These are phyloP conservation scores for Acacia crassicarpa DNA, from an alignment of 306 rosid genomes.

Conservation along the genomic window DNA sequence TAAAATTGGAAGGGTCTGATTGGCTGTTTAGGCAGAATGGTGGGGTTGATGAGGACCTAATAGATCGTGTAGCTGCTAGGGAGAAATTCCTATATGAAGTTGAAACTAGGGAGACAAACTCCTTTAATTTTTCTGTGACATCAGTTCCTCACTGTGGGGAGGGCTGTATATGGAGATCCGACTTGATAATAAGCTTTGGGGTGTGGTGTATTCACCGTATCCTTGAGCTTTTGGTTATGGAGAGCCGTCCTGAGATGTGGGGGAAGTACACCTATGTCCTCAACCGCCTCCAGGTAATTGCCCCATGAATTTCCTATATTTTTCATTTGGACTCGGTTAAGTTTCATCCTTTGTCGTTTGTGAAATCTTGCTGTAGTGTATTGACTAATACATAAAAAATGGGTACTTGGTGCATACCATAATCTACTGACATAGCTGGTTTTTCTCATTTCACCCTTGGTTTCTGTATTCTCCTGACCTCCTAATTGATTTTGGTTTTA, in stretches of 20 bases:
- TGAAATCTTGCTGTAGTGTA: background rate
- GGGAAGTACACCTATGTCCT: conserved; percentile 93
- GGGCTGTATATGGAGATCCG: conserved; percentile 85
- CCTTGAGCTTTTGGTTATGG: conserved; percentile 87
- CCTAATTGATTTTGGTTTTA: conserved; percentile 3
- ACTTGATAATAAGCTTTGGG: conserved; percentile 85
- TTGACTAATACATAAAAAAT: background rate
- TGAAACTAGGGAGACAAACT: conserved; percentile 67
- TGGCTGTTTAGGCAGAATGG: conserved; percentile 87
- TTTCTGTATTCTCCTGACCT: conserved; percentile 11
- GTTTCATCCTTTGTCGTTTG: conserved; percentile 1
- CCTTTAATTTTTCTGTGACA: conserved; percentile 41
- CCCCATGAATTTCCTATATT: background rate
- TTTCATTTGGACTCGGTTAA: background rate
- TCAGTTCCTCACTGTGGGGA: conserved; percentile 90
- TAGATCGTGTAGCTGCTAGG: conserved; percentile 85
- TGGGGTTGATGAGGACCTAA: conserved; percentile 92
- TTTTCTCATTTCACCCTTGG: background rate
- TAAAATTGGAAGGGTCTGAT: conserved; percentile 92
- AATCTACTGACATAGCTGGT: background rate
- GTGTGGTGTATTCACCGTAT: conserved; percentile 98
- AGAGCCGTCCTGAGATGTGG: conserved; percentile 99
- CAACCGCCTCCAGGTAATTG: conserved; percentile 92
- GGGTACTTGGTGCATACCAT: conserved; percentile 2
- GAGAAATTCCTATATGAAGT: conserved; percentile 76